Evolutionary conservation across 176 grass and related monocot genomes (phyloP).

Genomic region (Leersia perrieri): DNA sequence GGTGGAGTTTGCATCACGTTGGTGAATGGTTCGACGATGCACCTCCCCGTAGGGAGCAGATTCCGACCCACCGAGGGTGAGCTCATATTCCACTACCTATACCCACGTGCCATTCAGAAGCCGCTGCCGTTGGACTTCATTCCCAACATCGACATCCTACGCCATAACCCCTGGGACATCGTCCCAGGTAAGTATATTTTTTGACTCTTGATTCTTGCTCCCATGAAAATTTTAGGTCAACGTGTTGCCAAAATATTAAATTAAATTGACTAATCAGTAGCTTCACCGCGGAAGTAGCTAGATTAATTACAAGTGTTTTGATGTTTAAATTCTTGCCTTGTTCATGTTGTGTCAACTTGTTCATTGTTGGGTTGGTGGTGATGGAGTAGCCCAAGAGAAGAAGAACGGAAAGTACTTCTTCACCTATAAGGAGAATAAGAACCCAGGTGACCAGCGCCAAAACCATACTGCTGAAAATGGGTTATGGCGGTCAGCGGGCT

Average conservation of each 20-base stretch:
- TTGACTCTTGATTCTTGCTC: too few species aligned
- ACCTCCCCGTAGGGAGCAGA: neutral
- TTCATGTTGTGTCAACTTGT: neutral
- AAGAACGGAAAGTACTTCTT: slow-evolving; percentile 44
- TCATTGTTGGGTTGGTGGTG: neutral
- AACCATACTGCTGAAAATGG: slow-evolving; percentile 30
- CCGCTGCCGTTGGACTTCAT: neutral
- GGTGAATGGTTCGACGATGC: neutral
- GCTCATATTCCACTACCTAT: neutral
- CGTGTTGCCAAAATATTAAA: neutral
- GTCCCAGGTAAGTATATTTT: neutral
- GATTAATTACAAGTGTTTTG: neutral
- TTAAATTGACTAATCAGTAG: neutral
- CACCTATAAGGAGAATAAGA: slow-evolving; percentile 13
- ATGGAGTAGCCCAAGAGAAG: neutral
- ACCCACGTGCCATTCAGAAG: neutral
- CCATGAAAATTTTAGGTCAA: neutral
- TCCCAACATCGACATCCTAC: slow-evolving; percentile 6
- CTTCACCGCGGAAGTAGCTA: neutral
- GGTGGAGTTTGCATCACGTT: neutral
- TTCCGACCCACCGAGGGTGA: neutral
- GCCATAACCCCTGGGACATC: slow-evolving; percentile 47
- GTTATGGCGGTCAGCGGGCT: slow-evolving; percentile 54
- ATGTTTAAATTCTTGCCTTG: neutral
- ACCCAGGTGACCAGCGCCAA: neutral